Base-by-base conservation (phyloP, 169 alveolate species). In the Eimeria necatrix region DNA sequence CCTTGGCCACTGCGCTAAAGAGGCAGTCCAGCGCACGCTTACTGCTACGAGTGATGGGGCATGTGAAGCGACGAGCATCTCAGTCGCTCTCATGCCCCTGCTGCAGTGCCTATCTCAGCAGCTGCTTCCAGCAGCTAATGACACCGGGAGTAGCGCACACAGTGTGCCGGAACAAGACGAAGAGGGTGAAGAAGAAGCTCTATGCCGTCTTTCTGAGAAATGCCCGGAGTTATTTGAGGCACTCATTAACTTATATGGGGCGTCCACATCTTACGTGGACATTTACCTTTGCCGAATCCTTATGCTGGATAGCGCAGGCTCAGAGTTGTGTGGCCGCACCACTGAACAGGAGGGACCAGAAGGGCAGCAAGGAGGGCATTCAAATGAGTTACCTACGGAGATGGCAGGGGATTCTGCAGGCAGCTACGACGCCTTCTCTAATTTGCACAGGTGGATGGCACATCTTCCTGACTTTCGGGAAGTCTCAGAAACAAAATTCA, bases 211-310 rank as follows among this genome's bases (percentile, higher is more conserved):
- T 48, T 84, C 92, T 20, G 92, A 84, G 74, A 41, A 9, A 12
- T 84, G 92, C 80, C 92, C 92, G 12, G 92, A 56, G 6, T 14
- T 84, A n/a, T 84, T 84, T 18, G 92, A 84, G 74, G 92, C 92
- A 2, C 32, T 84, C 78, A 59, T 41, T 22, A 49, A 56, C 60
- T 70, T 84, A 51, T 84, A 22, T 41, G 92, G 92, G 46, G 92
- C 61, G 26, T 84, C 92, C 60, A 84, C 92, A 59, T 84, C 92
- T n/a, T 70, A 59, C 9, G 92, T 56, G 26, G 92, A 84, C 78
- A 22, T n/a, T 60, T 59, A 59, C 24, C 20, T 84, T 4, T 12
- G 92, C 80, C 92, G 41, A 4, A 84, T 84, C 26, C 80, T 84
- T 22, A 56, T 70, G 68, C 78, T 84, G 52, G 92, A 84, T 51